Conservation (phyloP, 768 basidiomycete species). For the Mycena capillaripes region DNA sequence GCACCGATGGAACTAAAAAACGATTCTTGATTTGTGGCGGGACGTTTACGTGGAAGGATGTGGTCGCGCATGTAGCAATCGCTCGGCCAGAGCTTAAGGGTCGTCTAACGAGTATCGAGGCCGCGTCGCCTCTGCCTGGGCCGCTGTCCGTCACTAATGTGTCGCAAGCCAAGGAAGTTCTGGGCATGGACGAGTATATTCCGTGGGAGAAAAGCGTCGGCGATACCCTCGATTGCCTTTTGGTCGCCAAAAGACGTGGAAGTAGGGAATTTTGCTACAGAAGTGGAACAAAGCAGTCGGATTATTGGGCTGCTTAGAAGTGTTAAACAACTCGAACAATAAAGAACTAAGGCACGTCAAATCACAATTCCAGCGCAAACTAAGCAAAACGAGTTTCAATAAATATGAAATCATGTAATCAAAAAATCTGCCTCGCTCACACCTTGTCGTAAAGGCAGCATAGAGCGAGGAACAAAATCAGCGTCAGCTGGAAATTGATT, state of each 20-base stretch:
- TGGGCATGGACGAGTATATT: slow-evolving; percentile 36
- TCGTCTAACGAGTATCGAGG: slow-evolving; percentile 25
- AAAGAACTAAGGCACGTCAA: too few relatives aligned
- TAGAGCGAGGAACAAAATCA: too few relatives aligned
- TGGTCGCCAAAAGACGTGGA: slow-evolving; percentile 37
- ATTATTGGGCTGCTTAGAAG: too few relatives aligned
- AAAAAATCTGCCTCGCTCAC: too few relatives aligned
- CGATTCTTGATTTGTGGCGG: slow-evolving; percentile 43
- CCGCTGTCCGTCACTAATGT: slow-evolving; percentile 18
- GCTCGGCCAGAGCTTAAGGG: slow-evolving; percentile 41
- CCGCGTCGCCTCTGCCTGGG: not conserved
- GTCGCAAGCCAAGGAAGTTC: slow-evolving; percentile 27
- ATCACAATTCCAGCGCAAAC: too few relatives aligned
- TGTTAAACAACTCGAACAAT: too few relatives aligned
- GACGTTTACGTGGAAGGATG: slow-evolving; percentile 44
- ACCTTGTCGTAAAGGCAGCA: too few relatives aligned
- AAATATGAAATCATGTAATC: too few relatives aligned
- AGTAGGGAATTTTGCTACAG: not conserved
- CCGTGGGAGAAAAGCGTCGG: slow-evolving; percentile 34
- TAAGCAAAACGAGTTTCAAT: too few relatives aligned
- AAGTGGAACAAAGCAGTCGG: too few relatives aligned
- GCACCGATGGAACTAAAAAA: slow-evolving; percentile 21
- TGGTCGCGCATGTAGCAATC: slow-evolving; percentile 36
- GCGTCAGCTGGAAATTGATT: too few relatives aligned
- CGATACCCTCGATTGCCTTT: slow-evolving; percentile 29